Conservation (phyloP, 1,284 basidiomycete species). For the Naganishia liquefaciens region DNA sequence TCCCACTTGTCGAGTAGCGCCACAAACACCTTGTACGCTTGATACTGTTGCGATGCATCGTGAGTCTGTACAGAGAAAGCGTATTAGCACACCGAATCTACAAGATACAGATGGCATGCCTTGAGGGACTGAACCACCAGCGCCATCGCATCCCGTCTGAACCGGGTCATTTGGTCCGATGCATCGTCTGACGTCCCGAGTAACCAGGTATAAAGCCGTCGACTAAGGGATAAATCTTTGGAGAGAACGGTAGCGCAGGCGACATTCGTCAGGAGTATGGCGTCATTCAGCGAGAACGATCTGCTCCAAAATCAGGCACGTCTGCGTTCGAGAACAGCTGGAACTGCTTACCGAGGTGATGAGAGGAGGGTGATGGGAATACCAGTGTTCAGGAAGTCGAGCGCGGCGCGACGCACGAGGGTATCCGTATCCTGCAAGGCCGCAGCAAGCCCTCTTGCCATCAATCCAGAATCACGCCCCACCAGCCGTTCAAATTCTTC, state of each 20-base stretch:
- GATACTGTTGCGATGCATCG: conserved; percentile 66
- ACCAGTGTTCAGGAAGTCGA: conserved; percentile 77
- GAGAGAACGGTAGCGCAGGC: conserved; percentile 70
- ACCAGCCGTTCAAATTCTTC: conserved; percentile 48
- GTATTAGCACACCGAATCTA: conserved; percentile 10
- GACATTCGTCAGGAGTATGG: conserved; percentile 73
- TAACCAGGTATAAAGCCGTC: conserved; percentile 91
- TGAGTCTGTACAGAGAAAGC: background rate
- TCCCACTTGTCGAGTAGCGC: conserved; percentile 97
- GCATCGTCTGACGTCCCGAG: conserved; percentile 76
- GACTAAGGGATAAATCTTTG: conserved; percentile 87
- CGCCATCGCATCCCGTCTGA: conserved; percentile 67
- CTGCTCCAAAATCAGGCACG: background rate
- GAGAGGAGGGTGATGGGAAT: conserved; percentile 70
- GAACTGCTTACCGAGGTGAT: conserved; percentile 42
- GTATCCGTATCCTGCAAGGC: conserved; percentile 87
- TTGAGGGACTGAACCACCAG: conserved; percentile 69
- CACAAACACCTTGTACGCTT: conserved; percentile 90
- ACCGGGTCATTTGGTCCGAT: conserved; percentile 65
- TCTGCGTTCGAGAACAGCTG: no score
- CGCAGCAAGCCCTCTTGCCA: conserved; percentile 87
- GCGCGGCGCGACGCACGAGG: conserved; percentile 74
- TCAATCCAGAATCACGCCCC: conserved; percentile 83
- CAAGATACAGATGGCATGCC: conserved; percentile 53
- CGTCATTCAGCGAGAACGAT: conserved; percentile 59